phyloP scores from a whole-genome alignment of 495 filamentous ascomycete genomes.

The Daldinia childiae region DNA sequence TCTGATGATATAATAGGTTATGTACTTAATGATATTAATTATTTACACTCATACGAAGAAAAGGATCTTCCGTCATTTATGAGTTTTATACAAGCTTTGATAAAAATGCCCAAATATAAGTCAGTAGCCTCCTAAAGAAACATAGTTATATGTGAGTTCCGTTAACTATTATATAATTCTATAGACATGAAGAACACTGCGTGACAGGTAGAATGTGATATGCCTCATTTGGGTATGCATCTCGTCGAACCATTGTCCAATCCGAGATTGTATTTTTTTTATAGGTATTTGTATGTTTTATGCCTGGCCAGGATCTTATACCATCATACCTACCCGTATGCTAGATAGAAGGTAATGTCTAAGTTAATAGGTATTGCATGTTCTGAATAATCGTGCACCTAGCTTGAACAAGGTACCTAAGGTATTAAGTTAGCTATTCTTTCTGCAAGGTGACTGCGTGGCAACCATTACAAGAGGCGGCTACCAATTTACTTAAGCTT shows the following conservation, averaged over 20 bases:
- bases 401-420: background rate
- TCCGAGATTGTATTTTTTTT: background rate
- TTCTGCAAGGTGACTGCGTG: no score
- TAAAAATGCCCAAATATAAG: background rate
- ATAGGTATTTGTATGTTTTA: background rate
- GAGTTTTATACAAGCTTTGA: background rate
- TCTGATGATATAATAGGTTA: background rate
- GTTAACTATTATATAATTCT: background rate
- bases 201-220: background rate
- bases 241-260: background rate
- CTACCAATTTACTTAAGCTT: no score
- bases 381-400: no score
- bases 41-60: background rate
- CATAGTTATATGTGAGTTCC: background rate
- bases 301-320: background rate
- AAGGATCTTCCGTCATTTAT: background rate
- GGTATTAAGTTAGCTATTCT: no score
- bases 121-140: background rate
- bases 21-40: no score
- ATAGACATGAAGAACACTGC: background rate
- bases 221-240: background rate
- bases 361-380: background rate
- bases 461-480: no score
- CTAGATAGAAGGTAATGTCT: background rate
- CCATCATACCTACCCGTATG: background rate